Base-by-base conservation (phyloP, 73 alveolate species). In the Paramecium sonneborni region DNA sequence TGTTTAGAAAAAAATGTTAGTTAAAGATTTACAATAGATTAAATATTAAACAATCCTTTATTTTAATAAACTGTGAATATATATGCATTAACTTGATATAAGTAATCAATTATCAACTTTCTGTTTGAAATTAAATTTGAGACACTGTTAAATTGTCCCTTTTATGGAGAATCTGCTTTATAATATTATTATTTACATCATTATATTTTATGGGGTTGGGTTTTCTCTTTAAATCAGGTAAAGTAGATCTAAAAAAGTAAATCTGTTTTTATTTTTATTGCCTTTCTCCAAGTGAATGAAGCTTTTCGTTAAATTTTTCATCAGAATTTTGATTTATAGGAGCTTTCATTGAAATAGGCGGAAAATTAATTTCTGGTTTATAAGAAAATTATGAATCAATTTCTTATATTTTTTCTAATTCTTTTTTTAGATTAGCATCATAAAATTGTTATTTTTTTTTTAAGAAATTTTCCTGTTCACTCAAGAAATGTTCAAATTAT, bases 11-110 rank as follows among this genome's bases (percentile, higher is more conserved):
- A 79, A 46, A 79, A 43, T 12, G 20, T 23, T 24, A 79, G n/a
- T 46, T 24, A 38, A 12, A 39, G 90, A 43, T 79, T 32, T 1
- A 43, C 76, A 1, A 79, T 79, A 39, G 90, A 79, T 12, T 34
- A 79, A 44, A 24, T 79, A 5, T 18, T 79, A 24, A 43, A 21
- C n/a, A 39, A 79, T 79, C 90, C 90, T 41, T 12, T 79, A 23
- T 79, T 79, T 79, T 24, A 79, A 23, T 79, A 46, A 44, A 79
- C 55, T 38, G 57, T 72, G 55, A 72, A 72, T 72, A 72, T 72
- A 34, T 72, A 72, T 72, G 86, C 86, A 35, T 62, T 62, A 30
- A 11, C 84, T 62, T 62, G 84, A 62, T 62, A 62, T 62, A 62
- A 62, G 84, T 62, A 62, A 26, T 62, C 84, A 62, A 5, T 52